Conservation (phyloP, 2,329 filamentous ascomycete genomes). For the Ophiostoma quercus region DNA sequence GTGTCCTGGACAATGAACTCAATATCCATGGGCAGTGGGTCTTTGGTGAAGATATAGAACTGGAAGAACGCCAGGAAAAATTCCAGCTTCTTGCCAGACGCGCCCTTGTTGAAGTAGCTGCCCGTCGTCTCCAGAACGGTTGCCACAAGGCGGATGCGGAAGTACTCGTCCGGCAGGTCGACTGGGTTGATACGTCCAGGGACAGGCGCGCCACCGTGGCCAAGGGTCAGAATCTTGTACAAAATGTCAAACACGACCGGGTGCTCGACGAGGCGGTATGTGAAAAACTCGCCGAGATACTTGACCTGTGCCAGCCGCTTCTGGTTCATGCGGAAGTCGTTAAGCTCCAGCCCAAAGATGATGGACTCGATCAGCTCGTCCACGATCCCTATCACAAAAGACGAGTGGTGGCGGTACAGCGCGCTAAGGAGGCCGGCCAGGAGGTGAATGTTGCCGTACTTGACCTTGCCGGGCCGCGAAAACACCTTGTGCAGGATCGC, state of each 20-base stretch:
- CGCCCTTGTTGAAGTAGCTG: slow-evolving; percentile 89
- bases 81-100: slow-evolving; percentile 92
- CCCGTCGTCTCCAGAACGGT: slow-evolving; percentile 92
- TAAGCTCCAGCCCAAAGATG: slow-evolving; percentile 81
- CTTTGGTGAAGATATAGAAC: slow-evolving; percentile 92
- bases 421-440: slow-evolving; percentile 84
- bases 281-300: slow-evolving; percentile 93
- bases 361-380: slow-evolving; percentile 89
- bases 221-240: slow-evolving; percentile 91
- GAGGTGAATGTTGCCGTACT: slow-evolving; percentile 93
- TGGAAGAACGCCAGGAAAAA: slow-evolving; percentile 96
- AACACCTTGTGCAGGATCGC: slow-evolving; percentile 74
- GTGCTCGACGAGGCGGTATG: slow-evolving; percentile 94
- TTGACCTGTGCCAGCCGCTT: slow-evolving; percentile 92
- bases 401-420: slow-evolving; percentile 84
- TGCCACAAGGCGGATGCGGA: slow-evolving; percentile 84
- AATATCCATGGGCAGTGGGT: slow-evolving; percentile 88
- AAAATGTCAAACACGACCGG: slow-evolving; percentile 91
- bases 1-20: slow-evolving; percentile 95
- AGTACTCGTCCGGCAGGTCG: slow-evolving; percentile 90
- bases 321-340: slow-evolving; percentile 97
- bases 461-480: slow-evolving; percentile 93
- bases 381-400: slow-evolving; percentile 85
- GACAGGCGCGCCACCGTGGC: slow-evolving; percentile 77
- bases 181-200: slow-evolving; percentile 71